phyloP scores from a whole-genome alignment of 805 yeast species.

The Candida ulmi region DNA sequence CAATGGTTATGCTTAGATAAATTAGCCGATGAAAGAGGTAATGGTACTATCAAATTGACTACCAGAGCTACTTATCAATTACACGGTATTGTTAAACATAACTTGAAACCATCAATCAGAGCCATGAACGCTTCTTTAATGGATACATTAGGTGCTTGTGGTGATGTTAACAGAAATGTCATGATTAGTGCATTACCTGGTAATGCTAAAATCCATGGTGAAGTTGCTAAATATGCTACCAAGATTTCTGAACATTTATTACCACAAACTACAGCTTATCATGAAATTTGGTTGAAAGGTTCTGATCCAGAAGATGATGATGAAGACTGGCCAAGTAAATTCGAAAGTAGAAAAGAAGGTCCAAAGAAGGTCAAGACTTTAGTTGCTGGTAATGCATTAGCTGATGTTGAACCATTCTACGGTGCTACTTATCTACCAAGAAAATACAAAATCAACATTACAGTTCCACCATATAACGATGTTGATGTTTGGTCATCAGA shows the following conservation, averaged over 20 bases:
- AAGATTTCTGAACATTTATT: constrained; percentile 74
- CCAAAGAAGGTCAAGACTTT: constrained; percentile 76
- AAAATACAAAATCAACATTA: constrained; percentile 90
- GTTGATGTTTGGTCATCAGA: constrained; percentile 96
- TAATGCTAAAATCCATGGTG: constrained; percentile 74
- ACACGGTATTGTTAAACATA: constrained; percentile 89
- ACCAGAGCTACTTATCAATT: constrained; percentile 97
- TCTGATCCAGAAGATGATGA: constrained; percentile 62
- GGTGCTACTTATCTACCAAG: constrained; percentile 87
- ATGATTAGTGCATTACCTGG: constrained; percentile 88
- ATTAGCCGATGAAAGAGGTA: constrained; percentile 77
- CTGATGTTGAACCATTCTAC: constrained; percentile 80
- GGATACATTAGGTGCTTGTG: constrained; percentile 97
- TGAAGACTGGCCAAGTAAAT: constrained; percentile 55
- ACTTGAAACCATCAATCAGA: constrained; percentile 84
- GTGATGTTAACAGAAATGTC: constrained; percentile 96
- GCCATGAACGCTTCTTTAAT: constrained; percentile 86
- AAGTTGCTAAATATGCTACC: constrained; percentile 59
- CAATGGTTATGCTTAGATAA: constrained; percentile 88
- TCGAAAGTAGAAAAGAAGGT: constrained; percentile 65
- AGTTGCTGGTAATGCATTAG: constrained; percentile 83
- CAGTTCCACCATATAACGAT: constrained; percentile 95
- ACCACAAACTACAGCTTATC: constrained; percentile 92
- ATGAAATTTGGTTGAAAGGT: constrained; percentile 95
- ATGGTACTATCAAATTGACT: constrained; percentile 89